These are phyloP conservation scores for Colletotrichum sp. DNA, from an alignment of 2,329 filamentous ascomycete genomes.

Conservation along the genomic window DNA sequence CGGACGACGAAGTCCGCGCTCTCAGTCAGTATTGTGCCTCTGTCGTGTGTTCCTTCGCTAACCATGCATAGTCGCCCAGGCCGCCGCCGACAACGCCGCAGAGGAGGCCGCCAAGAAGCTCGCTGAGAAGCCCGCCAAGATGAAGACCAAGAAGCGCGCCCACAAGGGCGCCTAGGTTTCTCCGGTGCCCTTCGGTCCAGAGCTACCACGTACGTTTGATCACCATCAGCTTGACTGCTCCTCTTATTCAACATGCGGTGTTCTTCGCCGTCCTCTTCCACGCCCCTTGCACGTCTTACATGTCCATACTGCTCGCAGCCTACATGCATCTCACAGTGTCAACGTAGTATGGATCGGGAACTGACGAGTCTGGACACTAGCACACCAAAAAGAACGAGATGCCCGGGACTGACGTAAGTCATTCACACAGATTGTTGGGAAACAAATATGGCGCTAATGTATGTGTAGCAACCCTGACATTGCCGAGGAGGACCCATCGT, in stretches of 20 bases:
- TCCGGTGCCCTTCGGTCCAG: not conserved
- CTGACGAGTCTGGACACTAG: not conserved
- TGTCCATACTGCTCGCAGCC: not conserved
- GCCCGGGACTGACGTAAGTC: not conserved
- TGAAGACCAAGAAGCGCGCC: not conserved
- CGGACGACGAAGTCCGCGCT: accelerated
- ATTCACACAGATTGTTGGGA: not conserved
- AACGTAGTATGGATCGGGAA: not conserved
- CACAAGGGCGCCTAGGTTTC: not conserved
- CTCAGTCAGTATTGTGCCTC: accelerated
- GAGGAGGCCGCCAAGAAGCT: too few relatives aligned
- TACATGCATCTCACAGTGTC: not conserved
- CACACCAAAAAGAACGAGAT: not conserved
- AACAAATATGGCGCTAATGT: too few relatives aligned
- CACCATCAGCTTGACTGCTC: not conserved
- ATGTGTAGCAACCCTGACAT: not conserved
- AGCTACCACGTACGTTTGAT: not conserved
- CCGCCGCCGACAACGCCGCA: too few relatives aligned
- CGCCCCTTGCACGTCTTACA: accelerated
- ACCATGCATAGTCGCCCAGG: not conserved
- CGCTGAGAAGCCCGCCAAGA: not conserved
- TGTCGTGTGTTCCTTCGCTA: not conserved
- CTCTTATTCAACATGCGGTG: too few relatives aligned
- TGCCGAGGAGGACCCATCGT: not conserved
- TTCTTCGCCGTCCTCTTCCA: too few relatives aligned